phyloP scores from a whole-genome alignment of 2,329 filamentous ascomycete genomes.

The Pleurostoma richardsiae region DNA sequence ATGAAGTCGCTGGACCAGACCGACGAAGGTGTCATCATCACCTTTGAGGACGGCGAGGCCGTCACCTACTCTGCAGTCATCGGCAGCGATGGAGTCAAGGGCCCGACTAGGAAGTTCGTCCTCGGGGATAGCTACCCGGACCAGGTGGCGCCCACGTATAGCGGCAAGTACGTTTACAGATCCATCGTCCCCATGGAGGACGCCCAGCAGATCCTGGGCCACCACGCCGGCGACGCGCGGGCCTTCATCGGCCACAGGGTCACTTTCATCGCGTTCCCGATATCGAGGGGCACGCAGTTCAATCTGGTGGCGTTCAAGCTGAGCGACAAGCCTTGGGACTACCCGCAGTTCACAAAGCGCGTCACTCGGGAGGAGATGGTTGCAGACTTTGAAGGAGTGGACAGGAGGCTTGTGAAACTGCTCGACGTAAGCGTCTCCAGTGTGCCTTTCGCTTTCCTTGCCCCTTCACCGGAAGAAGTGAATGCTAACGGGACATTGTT shows the following conservation, averaged over 20 bases:
- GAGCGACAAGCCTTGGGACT: constrained; percentile 1
- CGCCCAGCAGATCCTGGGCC: constrained; percentile 16
- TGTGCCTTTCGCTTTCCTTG: not conserved
- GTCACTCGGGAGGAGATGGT: constrained; percentile 3
- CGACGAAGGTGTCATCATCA: constrained; percentile 13
- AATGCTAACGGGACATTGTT: too few species aligned
- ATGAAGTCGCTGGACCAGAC: constrained; percentile 15
- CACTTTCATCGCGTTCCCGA: constrained; percentile 6
- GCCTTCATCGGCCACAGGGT: constrained; percentile 4
- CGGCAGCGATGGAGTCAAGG: constrained; percentile 20
- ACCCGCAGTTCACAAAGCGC: not conserved
- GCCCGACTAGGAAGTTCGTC: constrained; percentile 15
- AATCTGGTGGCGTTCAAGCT: constrained; percentile 11
- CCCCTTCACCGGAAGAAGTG: too few species aligned
- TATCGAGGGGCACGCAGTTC: constrained; percentile 5
- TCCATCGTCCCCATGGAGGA: constrained; percentile 21
- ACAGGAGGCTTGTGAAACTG: constrained; percentile 4
- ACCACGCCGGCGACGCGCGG: constrained; percentile 11
- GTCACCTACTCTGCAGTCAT: constrained; percentile 15
- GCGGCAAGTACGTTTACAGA: constrained; percentile 21
- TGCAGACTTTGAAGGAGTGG: not conserved
- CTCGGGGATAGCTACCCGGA: constrained; percentile 15
- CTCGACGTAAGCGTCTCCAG: constrained; percentile 1
- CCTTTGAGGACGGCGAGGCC: constrained; percentile 14
- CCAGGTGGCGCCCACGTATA: constrained; percentile 19